Percentiles rank a stretch among this genome's conserved stretches.
Evolutionary conservation across 768 basidiomycete genomes (phyloP).

Genomic region (Pseudohyphozyma bogoriensis): DNA sequence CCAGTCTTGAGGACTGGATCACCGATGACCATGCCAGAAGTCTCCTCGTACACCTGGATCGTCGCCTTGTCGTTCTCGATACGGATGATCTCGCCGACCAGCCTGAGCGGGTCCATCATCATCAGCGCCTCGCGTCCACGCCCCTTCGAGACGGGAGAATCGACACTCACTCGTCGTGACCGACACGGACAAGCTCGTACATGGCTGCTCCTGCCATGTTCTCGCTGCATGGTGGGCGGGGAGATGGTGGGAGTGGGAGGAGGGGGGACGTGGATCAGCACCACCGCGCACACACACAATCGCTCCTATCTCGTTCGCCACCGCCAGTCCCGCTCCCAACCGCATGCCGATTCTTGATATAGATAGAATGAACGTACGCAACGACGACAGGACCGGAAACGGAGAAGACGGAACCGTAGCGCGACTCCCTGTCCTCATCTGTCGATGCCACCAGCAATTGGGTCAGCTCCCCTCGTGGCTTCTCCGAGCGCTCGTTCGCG

Average conservation of each 20-base stretch:
- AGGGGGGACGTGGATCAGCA: not conserved
- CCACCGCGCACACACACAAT: too few species aligned
- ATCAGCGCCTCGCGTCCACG: not conserved
- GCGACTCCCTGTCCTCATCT: constrained; percentile 38
- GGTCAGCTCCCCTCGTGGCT: too few species aligned
- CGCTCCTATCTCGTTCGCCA: too few species aligned
- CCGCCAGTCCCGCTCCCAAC: too few species aligned
- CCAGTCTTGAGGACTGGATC: constrained; percentile 96
- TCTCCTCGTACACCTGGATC: constrained; percentile 99
- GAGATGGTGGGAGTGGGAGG: not conserved
- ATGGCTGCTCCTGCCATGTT: constrained; percentile 93
- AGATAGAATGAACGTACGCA: constrained; percentile 48
- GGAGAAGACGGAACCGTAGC: constrained; percentile 77
- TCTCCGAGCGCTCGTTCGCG: too few species aligned
- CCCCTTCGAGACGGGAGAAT: constrained; percentile 35
- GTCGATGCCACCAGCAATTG: too few species aligned
- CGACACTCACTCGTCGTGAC: constrained; percentile 88
- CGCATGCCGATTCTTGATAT: too few species aligned
- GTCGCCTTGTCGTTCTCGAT: constrained; percentile 97
- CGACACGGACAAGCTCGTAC: constrained; percentile 94
- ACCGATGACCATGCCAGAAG: constrained; percentile 95
- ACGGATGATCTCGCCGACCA: constrained; percentile 74
- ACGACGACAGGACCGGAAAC: constrained; percentile 98
- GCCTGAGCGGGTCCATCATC: constrained; percentile 37
- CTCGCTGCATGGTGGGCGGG: constrained; percentile 35